Evolutionary conservation across 2,329 filamentous ascomycete genomes (phyloP).

Genomic region (Arthrobotrys sinensis): DNA sequence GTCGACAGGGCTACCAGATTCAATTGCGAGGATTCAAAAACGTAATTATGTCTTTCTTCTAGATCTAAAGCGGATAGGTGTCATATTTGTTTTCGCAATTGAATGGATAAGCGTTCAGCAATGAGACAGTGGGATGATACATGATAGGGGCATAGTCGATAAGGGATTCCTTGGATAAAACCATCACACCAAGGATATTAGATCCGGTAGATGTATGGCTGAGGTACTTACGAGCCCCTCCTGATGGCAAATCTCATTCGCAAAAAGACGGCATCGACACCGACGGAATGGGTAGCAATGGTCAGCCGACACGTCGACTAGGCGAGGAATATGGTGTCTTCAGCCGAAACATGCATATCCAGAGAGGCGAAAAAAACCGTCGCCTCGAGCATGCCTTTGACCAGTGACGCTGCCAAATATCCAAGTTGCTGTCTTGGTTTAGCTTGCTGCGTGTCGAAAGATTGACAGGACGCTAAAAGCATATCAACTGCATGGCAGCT

Average conservation of each 20-base stretch:
- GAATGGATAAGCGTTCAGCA: conserved; percentile 54
- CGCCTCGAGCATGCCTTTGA: conserved; percentile 39
- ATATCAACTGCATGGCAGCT: conserved; percentile 26
- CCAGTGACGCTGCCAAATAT: conserved; percentile 18
- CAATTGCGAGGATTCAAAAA: conserved; percentile 45
- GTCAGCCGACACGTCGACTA: conserved; percentile 61
- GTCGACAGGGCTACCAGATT: conserved; percentile 34
- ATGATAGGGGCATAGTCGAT: conserved; percentile 56
- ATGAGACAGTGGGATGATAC: conserved; percentile 61
- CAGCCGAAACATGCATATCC: conserved; percentile 60
- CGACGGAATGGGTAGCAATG: conserved; percentile 60
- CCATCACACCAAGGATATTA: conserved; percentile 57
- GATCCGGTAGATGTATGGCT: conserved; percentile 54
- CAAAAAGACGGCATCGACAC: conserved; percentile 54
- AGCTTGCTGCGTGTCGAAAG: conserved; percentile 25
- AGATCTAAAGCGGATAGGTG: conserved; percentile 48
- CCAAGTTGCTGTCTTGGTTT: conserved; percentile 32
- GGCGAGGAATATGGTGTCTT: conserved; percentile 60
- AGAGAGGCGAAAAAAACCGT: conserved; percentile 39
- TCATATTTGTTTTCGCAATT: conserved; percentile 43
- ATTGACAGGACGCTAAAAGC: conserved; percentile 45
- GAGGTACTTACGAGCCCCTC: conserved; percentile 37
- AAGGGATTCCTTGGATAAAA: conserved; percentile 54
- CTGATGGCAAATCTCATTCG: conserved; percentile 44
- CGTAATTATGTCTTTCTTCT: conserved; percentile 59